Conservation (phyloP, 257 asterid species). For the Nicotiana knightiana region DNA sequence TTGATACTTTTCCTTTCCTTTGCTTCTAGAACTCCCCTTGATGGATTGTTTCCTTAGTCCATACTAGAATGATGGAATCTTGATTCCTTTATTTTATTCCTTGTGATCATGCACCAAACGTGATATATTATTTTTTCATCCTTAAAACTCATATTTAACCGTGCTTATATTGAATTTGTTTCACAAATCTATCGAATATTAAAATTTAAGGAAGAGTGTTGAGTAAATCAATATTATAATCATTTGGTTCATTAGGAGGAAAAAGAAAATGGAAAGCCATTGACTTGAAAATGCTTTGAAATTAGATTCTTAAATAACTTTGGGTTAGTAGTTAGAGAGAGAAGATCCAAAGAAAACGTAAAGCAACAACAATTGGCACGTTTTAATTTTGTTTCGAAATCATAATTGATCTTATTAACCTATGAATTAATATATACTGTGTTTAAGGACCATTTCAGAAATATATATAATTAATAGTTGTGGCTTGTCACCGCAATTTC, state of each 20-base stretch:
- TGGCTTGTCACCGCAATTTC: background rate
- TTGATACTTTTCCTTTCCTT: too few relatives aligned
- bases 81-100: too few relatives aligned
- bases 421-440: background rate
- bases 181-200: background rate
- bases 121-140: too few relatives aligned
- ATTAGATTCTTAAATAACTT: background rate
- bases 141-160: too few relatives aligned
- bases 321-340: background rate
- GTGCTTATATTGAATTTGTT: background rate
- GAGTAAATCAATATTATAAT: background rate
- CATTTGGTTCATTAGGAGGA: background rate
- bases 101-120: too few relatives aligned
- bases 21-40: too few relatives aligned
- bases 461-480: background rate
- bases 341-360: background rate
- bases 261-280: background rate
- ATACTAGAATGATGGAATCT: too few relatives aligned
- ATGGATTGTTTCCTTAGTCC: too few relatives aligned
- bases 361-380: background rate
- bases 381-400: background rate
- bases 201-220: background rate
- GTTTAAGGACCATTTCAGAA: background rate
- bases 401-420: background rate
- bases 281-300: background rate